Base-by-base conservation (phyloP, 2,329 filamentous ascomycete species). In the Cordyceps cicadae region DNA sequence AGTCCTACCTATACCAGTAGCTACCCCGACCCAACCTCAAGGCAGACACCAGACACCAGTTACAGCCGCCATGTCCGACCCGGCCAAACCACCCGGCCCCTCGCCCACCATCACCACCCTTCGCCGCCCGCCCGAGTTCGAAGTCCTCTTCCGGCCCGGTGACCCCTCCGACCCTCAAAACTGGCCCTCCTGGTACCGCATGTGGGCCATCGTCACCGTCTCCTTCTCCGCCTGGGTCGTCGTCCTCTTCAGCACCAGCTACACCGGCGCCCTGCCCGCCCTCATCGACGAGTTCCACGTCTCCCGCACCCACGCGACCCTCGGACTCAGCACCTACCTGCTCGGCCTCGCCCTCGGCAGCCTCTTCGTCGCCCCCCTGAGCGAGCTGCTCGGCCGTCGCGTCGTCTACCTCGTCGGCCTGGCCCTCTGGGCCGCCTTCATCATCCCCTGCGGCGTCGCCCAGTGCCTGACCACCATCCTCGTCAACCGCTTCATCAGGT, bases 261-360 rank as follows among this genome's bases (percentile, higher is more conserved):
- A 92, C 69, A 89, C 88, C 0, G 83, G 85, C 0, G 85, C 84
- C 6, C 83, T 88, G 49, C 79, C 81, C 0, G 84, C 86, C 0
- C 83, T 92, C 72, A 82, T 84, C 69, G 70, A 76, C 17, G 84
- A 88, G 51, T 90, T 90, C 65, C 71, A 78, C 50, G 76, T 84
- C 34, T 66, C 73, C 19, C 76, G 82, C 39, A 82, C 82, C 0
- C 71, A 86, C 14, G 81, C 85, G 0, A 87, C 88, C 0, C 75
- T 92, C 7, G 89, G 88, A 3, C 77, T 92, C 15, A 91, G 88
- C 0, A 85, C 86, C 0, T 92, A 91, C 67, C 77, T 92, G 5
- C 69, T 88, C 32, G 89, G 89, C 8, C 77, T 92, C 43, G 88
- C 87, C 0, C 69, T 79, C 1, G 88, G 88, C 0, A 85, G 82